A percentile compares a stretch with the other conserved stretches of the same genome.
Conservation (phyloP, 441 rosid genomes). For the Pelargonium fulgidum region DNA sequence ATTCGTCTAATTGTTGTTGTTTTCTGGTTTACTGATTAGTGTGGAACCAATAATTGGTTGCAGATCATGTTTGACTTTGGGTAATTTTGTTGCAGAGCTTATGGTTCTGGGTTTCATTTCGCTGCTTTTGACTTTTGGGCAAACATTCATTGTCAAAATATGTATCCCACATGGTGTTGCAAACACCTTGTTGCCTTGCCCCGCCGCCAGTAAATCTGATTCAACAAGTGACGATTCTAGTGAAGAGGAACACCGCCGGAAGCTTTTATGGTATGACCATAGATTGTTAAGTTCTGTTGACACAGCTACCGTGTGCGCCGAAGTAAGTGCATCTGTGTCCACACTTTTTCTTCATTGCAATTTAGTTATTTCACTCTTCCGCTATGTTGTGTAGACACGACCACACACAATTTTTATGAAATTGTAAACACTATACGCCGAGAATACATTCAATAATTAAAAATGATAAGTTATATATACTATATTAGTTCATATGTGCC, state of each 20-base stretch:
- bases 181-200: slow-evolving; percentile 68
- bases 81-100: slow-evolving; percentile 60
- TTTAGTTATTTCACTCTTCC: no score
- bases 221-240: neutral
- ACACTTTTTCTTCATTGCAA: no score
- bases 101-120: slow-evolving; percentile 94
- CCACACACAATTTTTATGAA: no score
- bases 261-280: slow-evolving; percentile 49
- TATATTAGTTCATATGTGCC: no score
- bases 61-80: no score
- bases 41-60: neutral
- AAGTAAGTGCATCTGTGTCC: no score
- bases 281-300: slow-evolving; percentile 40
- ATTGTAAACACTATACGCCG: no score
- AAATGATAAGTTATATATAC: no score
- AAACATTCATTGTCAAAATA: slow-evolving; percentile 46
- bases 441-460: no score
- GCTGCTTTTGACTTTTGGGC: slow-evolving; percentile 71
- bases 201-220: slow-evolving; percentile 11
- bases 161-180: slow-evolving; percentile 56
- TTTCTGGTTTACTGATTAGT: neutral
- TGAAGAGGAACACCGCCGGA: slow-evolving; percentile 43
- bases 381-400: no score
- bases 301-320: slow-evolving; percentile 30
- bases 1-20: neutral